Evolutionary conservation across 192 early-diverging fungal genomes (phyloP).

Genomic region (Helicostylum pulchrum): DNA sequence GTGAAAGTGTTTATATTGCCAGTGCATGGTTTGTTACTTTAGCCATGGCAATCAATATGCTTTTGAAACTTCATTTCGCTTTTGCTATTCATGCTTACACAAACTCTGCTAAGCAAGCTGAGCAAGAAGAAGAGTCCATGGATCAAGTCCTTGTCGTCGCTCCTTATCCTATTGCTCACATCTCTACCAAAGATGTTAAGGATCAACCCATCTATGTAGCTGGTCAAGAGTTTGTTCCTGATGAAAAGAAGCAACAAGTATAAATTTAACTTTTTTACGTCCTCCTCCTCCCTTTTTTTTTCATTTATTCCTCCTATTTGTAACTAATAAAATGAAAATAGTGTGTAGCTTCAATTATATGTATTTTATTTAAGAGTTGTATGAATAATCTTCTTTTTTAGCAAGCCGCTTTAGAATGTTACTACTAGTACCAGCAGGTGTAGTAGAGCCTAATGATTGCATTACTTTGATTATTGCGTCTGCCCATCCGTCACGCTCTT

Average conservation of each 20-base stretch:
- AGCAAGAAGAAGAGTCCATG: conserved; percentile 1
- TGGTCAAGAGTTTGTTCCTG: conserved; percentile 34
- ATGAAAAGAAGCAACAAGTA: conserved; percentile 28
- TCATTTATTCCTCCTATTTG: background rate
- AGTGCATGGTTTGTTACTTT: conserved; percentile 26
- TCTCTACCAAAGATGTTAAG: conserved; percentile 8
- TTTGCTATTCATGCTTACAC: conserved; percentile 28
- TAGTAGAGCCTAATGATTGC: too few relatives aligned
- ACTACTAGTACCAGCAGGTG: too few relatives aligned
- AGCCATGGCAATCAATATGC: conserved; percentile 27
- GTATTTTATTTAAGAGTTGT: too few relatives aligned
- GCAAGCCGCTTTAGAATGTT: too few relatives aligned
- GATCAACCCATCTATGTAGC: conserved; percentile 26
- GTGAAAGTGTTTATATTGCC: conserved; percentile 25
- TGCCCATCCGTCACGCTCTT: too few relatives aligned
- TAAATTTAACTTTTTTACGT: background rate
- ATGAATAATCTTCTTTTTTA: too few relatives aligned
- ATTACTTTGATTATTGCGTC: too few relatives aligned
- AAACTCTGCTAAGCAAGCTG: conserved; percentile 3
- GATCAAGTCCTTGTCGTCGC: conserved; percentile 14
- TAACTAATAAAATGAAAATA: too few relatives aligned
- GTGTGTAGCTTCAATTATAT: too few relatives aligned
- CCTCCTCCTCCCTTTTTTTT: background rate
- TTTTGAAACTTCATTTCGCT: conserved; percentile 34
- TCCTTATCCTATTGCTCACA: conserved; percentile 19